Conservation (phyloP, 345 rosid species). For the Rhizophora mangle region DNA sequence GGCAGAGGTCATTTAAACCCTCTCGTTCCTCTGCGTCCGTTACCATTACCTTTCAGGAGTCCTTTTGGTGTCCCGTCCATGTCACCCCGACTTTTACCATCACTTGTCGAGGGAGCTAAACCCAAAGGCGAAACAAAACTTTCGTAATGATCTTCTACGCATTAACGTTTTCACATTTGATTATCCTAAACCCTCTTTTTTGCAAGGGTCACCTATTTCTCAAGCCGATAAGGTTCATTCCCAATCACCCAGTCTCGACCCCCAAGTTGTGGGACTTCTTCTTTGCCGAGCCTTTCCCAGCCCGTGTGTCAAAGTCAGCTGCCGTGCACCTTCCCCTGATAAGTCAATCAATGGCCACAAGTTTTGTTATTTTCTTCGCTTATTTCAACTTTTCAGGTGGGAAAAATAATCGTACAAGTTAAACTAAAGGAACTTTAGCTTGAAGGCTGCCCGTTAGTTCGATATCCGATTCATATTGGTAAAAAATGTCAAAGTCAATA, state of each 20-base stretch:
- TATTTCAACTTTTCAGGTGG: not conserved
- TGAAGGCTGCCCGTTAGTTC: not conserved
- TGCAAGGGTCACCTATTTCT: not conserved
- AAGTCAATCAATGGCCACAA: not conserved
- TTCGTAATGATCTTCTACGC: not conserved
- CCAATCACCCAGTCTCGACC: not conserved
- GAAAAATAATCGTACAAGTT: not conserved
- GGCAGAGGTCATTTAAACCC: not conserved
- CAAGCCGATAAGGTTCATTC: not conserved
- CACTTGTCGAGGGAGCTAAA: slow-evolving; percentile 20
- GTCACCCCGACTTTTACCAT: not conserved
- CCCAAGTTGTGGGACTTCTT: not conserved
- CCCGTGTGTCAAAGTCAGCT: not conserved
- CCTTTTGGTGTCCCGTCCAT: slow-evolving; percentile 15
- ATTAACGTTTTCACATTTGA: slow-evolving; percentile 3
- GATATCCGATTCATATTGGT: not conserved
- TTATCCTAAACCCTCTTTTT: not conserved
- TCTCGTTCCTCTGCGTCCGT: not conserved
- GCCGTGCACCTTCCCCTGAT: not conserved
- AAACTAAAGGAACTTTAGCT: slow-evolving; percentile 7
- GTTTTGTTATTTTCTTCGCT: slow-evolving; percentile 4
- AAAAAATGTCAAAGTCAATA: not conserved
- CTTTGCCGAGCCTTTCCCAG: not conserved
- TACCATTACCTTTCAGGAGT: slow-evolving; percentile 2
- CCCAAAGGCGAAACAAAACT: not conserved